Percentiles rank a stretch among this genome's conserved stretches.
Evolutionary conservation across 2,329 filamentous ascomycete genomes (phyloP).

Genomic region (Arachnopeziza araneosa): DNA sequence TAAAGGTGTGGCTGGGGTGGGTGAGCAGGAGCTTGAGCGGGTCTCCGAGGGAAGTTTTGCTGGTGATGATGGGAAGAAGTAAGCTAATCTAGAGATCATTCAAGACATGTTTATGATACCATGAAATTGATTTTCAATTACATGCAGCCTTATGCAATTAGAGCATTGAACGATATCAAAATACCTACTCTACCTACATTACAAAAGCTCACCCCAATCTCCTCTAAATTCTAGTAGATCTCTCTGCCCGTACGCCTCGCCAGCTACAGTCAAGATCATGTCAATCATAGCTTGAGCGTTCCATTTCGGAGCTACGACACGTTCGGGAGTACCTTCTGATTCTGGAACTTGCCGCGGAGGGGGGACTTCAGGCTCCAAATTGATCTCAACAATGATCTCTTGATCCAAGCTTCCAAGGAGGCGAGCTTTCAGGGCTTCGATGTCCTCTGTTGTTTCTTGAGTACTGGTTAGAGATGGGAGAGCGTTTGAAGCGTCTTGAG

Average conservation of each 20-base stretch:
- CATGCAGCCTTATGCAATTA: not conserved
- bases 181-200: conserved; percentile 6
- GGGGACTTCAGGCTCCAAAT: conserved; percentile 8
- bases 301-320: conserved; percentile 14
- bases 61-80: not conserved
- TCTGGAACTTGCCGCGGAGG: not conserved
- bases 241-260: conserved; percentile 83
- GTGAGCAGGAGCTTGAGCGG: not conserved
- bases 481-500: too few species aligned
- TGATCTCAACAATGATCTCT: conserved; percentile 4
- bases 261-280: conserved; percentile 84
- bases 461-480: not conserved
- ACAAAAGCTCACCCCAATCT: conserved; percentile 34
- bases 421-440: conserved; percentile 38
- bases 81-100: not conserved
- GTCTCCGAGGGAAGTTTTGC: not conserved
- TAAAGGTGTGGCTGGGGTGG: conserved; percentile 29
- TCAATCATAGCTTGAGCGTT: conserved; percentile 65
- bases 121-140: not conserved
- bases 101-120: not conserved
- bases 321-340: not conserved
- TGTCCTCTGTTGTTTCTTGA: conserved; percentile 2
- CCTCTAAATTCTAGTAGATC: conserved; percentile 75
- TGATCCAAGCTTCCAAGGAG: conserved; percentile 29
- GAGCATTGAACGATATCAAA: not conserved